Percentiles rank a stretch among this genome's conserved stretches.
Conservation (phyloP, 257 asterid species). For the Petrea volubilis region DNA sequence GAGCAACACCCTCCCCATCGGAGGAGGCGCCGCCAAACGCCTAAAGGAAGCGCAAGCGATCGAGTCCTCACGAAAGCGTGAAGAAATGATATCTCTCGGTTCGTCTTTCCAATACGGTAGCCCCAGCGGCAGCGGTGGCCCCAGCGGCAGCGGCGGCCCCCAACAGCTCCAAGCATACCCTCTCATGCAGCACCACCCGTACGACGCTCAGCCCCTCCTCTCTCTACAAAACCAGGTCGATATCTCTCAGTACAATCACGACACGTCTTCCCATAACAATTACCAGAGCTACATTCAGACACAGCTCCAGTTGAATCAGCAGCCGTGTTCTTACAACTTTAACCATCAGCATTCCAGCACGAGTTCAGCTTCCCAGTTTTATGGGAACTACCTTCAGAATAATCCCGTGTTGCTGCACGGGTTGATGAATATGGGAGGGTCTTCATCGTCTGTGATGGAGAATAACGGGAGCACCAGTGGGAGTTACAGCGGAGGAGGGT, state of each 20-base stretch:
- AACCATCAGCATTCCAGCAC: not conserved
- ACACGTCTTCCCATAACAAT: constrained; percentile 23
- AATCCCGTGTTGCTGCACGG: constrained; percentile 65
- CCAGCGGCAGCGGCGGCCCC: constrained; percentile 30
- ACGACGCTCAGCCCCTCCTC: constrained; percentile 47
- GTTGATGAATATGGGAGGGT: constrained; percentile 48
- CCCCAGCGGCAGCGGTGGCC: constrained; percentile 26
- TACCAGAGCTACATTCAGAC: constrained; percentile 60
- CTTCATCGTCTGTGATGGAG: constrained; percentile 46
- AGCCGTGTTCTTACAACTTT: constrained; percentile 22
- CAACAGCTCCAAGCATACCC: constrained; percentile 52
- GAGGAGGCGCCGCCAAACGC: constrained; percentile 89
- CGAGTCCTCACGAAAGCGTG: constrained; percentile 68
- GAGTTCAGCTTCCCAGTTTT: constrained; percentile 17
- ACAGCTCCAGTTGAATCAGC: constrained; percentile 58
- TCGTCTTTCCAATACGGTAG: constrained; percentile 53
- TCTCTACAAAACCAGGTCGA: constrained; percentile 65
- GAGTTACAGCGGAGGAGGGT: constrained; percentile 60
- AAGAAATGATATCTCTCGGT: constrained; percentile 59
- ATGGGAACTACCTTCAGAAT: constrained; percentile 45
- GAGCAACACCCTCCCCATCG: constrained; percentile 81
- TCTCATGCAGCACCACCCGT: constrained; percentile 36
- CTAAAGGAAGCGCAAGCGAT: constrained; percentile 80
- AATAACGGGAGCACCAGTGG: constrained; percentile 42
- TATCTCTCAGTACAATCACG: constrained; percentile 39